Base-by-base conservation (phyloP, 129 eudicot species). In the Oenanthe sinensis region DNA sequence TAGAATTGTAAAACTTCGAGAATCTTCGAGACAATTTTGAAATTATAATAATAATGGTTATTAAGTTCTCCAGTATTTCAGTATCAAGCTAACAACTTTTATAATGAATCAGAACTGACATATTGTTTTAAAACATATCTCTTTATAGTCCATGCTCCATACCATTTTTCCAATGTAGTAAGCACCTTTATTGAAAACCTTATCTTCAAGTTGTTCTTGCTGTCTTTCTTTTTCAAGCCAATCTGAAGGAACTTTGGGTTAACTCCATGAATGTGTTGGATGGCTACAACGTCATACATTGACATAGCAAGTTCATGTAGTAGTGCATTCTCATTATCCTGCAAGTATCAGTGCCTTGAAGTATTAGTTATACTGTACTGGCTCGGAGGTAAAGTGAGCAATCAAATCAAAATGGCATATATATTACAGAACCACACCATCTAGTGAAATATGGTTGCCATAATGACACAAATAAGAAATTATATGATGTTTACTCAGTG, bases 241-340 rank as follows among this genome's bases (percentile, higher is more conserved):
- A 90, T 88, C 76, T 94, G 92, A 36, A 91, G 90, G 80, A 94
- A 94, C 84, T 87, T 94, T 36, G 98, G 98, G 75, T 91, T 94
- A 63, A 94, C 98, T 47, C 98, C 98, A 79, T 94, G 98, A 85
- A 94, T 97, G 76, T 94, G n/a, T n/a, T n/a, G n/a, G n/a, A n/a
- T 94, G 37, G 98, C 98, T 78, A 92, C 97, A 36, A 97, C 88
- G 37, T 90, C 99, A 83, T 90, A 92, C 99, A 91, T 92, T 76
- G 99, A 95, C 99, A 95, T 95, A 33, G 97, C 99, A 80, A 91
- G 94, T 36, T 97, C 99, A 79, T 95, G 98, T 63, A 95, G 85
- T 79, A 95, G 76, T 63, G 98, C 96, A 81, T 92, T 88, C 78
- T 95, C 99, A 82, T 95, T 96, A 83, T 95, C 97, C 97, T 91